Evolutionary conservation across 768 basidiomycete genomes (phyloP), one percentile per base, ranked within the genome.

Genomic region (Russula compacta): DNA sequence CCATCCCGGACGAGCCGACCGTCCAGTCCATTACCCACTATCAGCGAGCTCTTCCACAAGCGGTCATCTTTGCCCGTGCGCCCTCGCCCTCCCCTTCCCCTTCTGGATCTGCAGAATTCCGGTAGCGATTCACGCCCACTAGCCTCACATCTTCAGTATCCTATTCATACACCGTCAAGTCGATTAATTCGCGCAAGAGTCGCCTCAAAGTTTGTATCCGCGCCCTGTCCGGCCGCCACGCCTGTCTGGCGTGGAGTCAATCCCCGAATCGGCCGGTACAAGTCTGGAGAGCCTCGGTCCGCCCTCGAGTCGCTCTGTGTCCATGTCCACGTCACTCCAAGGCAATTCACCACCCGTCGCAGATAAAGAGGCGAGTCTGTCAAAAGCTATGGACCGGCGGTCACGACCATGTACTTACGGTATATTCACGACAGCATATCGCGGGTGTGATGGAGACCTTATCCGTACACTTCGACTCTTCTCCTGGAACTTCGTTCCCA

Each of bases 171-270:
- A 56, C 60, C 10, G 56, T 42, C 50, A 58, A 8, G 38, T 58
- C 55, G 35, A 19, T 57, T 3, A 61, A 61, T 15, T 56, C 60
- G 12, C 54, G 49, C 54, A 61, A 61, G 42, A 61, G 60, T 46
- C 55, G 54, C n/a, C 33, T 56, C 54, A 39, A 24, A 1, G 55
- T 57, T 11, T 24, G 38, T 57, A 57, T 56, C 55, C 55, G 36
- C 60, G 43, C 10, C 55, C 60, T 19, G 60, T 56, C 21, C 49
- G 55, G 11, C 29, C 50, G 38, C 35, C 12, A 15, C 43, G 49
- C n/a, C 9, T 8, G 35, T 56, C 54, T 9, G 19, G 24, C 15
- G 50, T 57, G 6, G 60, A 51, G 24, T 35, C 12, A 3, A 56
- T 56, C 10, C 14, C 47, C 11, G 19, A 50, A n/a, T 49, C 47